Evolutionary conservation across 2,329 filamentous ascomycete genomes (phyloP).

Genomic region (Microsporum canis): DNA sequence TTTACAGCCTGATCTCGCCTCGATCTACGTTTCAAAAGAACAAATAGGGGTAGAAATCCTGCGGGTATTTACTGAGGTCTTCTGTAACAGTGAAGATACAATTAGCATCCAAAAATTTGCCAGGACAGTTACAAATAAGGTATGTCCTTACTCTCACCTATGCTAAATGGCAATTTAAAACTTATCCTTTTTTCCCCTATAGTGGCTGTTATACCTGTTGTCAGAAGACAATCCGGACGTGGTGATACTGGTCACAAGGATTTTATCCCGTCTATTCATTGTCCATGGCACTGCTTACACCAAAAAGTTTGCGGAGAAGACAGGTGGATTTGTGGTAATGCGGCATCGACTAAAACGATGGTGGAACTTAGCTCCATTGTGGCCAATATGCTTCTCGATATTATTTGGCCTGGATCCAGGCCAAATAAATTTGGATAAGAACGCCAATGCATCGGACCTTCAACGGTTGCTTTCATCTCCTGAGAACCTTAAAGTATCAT

Average conservation of each 20-base stretch:
- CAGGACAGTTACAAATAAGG: constrained; percentile 89
- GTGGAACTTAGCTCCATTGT: constrained; percentile 77
- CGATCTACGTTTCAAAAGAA: constrained; percentile 43
- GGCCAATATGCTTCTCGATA: constrained; percentile 80
- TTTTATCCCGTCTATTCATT: constrained; percentile 73
- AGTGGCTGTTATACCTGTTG: constrained; percentile 87
- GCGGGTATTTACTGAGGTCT: constrained; percentile 61
- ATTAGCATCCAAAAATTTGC: constrained; percentile 75
- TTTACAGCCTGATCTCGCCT: constrained; percentile 27
- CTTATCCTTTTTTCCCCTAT: constrained; percentile 3
- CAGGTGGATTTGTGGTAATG: constrained; percentile 79
- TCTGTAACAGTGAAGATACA: constrained; percentile 61
- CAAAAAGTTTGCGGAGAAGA: constrained; percentile 74
- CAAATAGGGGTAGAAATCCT: constrained; percentile 66
- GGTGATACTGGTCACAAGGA: constrained; percentile 67
- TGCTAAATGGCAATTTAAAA: constrained; percentile 23
- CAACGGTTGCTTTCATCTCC: constrained; percentile 55
- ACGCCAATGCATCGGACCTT: constrained; percentile 64
- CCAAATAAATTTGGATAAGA: constrained; percentile 58
- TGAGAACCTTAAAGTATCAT: constrained; percentile 53
- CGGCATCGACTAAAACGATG: constrained; percentile 69
- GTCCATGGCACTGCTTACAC: constrained; percentile 71
- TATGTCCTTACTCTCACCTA: constrained; percentile 30
- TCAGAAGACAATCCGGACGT: constrained; percentile 77
- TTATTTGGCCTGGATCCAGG: constrained; percentile 75